Base-by-base conservation (phyloP, 192 early-diverging fungal genomes). In the Piromyces sp. region DNA sequence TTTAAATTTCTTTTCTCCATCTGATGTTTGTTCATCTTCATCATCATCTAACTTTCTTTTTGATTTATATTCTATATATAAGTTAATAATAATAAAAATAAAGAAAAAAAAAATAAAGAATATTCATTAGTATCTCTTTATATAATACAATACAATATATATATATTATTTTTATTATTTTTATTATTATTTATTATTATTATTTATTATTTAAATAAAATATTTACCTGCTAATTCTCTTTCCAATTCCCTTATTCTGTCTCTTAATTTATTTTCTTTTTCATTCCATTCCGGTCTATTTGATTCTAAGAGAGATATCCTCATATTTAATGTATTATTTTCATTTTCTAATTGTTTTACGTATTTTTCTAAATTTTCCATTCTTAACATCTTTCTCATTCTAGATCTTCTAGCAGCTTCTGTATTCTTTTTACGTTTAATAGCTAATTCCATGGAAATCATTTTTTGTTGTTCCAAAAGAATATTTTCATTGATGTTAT, bases 321-420 rank as follows among this genome's bases (percentile, higher is more conserved):
- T 68, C 9, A 11, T 68, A n/a, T 26, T 68, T 30, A 93, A 84
- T 17, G 82, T 83, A 33, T 84, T 84, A 83, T 97, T 98, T 83
- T 95, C 90, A 17, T 87, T 84, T 84, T 97, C 95, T 12, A 98
- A 88, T 40, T 94, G 90, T 4, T 87, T 85, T 78, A 97, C 96
- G 29, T 94, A 92, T 38, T 84, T 86, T 84, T 97, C 96, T 30
- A 98, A 92, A 13, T 86, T 86, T 84, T 94, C 94, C 88, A 98
- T 93, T 85, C 90, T 89, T 82, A 91, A 88, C 30, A 94, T 87
- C 88, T 97, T 97, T 85, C 94, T 92, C 83, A 93, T 88, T 33
- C 97, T 92, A 28, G 95, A 96, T 79, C 97, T 91, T 80, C 97
- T 94, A 0, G 97, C 97, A 16, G 96, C 95, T 84, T 97, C 96